A percentile compares a stretch with the other conserved stretches of the same genome.
Conservation (phyloP, 116 monocot genomes). For the Papilionanthe hybrid region DNA sequence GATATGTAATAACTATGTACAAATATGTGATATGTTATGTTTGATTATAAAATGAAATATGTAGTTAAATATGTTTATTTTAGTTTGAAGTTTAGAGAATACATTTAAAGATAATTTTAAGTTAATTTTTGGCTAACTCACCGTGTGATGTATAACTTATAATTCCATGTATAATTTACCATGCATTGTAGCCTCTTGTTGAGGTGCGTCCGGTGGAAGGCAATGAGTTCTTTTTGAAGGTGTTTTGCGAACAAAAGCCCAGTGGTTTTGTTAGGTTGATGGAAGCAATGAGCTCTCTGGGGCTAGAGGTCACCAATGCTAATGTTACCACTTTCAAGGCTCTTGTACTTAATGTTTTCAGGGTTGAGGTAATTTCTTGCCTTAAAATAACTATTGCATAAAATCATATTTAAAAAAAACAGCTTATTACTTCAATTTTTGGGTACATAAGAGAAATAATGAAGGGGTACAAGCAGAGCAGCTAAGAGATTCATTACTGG, state of each 20-base stretch:
- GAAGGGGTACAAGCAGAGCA: conserved; percentile 72
- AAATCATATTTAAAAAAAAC: too few species aligned
- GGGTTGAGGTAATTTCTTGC: conserved; percentile 40
- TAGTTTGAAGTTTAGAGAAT: too few species aligned
- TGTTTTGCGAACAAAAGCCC: conserved; percentile 68
- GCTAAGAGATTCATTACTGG: conserved; percentile 69
- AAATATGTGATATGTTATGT: too few species aligned
- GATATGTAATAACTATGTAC: too few species aligned
- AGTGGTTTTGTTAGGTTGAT: conserved; percentile 77
- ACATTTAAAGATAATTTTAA: too few species aligned
- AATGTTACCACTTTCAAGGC: conserved; percentile 64
- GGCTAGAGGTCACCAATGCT: conserved; percentile 78
- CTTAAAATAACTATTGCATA: too few species aligned
- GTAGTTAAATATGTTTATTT: too few species aligned
- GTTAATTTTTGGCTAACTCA: too few species aligned
- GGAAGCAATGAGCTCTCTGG: conserved; percentile 72
- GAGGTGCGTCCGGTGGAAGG: conserved; percentile 68
- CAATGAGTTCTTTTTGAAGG: conserved; percentile 77
- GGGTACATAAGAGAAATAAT: conserved; percentile 56
- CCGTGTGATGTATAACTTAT: too few species aligned
- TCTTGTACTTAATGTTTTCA: conserved; percentile 77
- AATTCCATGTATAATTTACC: too few species aligned
- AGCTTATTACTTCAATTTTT: not conserved
- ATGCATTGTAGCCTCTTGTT: conserved; percentile 56
- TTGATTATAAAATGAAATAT: too few species aligned